Evolutionary conservation across 768 basidiomycete species (phyloP).

Genomic region (Boletus huronensis): DNA sequence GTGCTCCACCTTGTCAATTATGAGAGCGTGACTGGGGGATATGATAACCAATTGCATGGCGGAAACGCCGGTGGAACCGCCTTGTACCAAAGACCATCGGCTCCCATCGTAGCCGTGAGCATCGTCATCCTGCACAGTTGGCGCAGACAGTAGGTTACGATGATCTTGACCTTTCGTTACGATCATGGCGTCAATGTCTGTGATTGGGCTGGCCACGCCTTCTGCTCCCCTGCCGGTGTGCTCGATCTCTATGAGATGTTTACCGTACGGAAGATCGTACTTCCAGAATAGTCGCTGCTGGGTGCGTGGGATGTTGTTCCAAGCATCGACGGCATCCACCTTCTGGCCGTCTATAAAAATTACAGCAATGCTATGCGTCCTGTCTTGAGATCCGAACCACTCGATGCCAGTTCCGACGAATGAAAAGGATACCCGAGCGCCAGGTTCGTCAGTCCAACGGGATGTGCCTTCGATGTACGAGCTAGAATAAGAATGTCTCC

Average conservation of each 20-base stretch:
- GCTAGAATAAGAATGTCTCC: constrained; percentile 52
- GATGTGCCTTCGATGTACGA: constrained; percentile 50
- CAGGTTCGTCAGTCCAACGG: constrained; percentile 45
- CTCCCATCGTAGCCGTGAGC: background rate
- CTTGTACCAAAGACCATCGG: constrained; percentile 58
- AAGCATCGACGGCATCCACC: constrained; percentile 45
- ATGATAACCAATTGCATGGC: constrained; percentile 76
- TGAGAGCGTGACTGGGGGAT: constrained; percentile 64
- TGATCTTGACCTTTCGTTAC: constrained; percentile 45
- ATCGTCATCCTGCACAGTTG: background rate
- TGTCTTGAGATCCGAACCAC: constrained; percentile 66
- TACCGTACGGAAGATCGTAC: constrained; percentile 46
- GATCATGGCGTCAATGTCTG: constrained; percentile 66
- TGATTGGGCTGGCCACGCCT: constrained; percentile 32
- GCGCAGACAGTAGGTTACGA: background rate
- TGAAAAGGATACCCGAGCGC: constrained; percentile 51
- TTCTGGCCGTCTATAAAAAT: constrained; percentile 58
- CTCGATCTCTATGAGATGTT: constrained; percentile 62
- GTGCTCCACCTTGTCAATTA: constrained; percentile 84
- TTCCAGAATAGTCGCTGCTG: constrained; percentile 68
- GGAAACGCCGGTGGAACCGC: constrained; percentile 69
- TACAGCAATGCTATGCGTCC: constrained; percentile 49
- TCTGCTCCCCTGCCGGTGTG: constrained; percentile 46
- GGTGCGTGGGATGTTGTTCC: constrained; percentile 33
- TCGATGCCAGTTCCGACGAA: constrained; percentile 77